These are phyloP conservation scores for Gossypium raimondii DNA, from an alignment of 345 rosid species.

Conservation along the genomic window DNA sequence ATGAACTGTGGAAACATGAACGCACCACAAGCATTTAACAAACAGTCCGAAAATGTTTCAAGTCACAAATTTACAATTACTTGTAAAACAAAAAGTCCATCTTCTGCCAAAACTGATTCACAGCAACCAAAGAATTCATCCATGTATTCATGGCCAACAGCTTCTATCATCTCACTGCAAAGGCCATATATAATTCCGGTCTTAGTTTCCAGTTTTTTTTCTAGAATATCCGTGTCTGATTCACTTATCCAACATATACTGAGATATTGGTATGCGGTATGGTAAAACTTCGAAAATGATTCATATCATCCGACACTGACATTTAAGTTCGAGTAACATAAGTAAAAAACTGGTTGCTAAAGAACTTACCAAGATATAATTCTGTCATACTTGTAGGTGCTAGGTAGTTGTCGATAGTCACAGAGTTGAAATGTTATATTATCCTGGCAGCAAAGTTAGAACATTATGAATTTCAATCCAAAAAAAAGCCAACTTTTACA, in stretches of 20 bases:
- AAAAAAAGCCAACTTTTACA: not conserved
- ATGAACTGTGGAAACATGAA: slow-evolving; percentile 49
- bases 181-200: not conserved
- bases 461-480: not conserved
- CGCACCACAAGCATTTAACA: not conserved
- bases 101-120: slow-evolving; percentile 66
- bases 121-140: slow-evolving; percentile 72
- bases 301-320: no score
- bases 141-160: slow-evolving; percentile 90
- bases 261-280: not conserved
- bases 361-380: slow-evolving; percentile 71
- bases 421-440: slow-evolving; percentile 56
- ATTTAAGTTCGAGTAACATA: no score
- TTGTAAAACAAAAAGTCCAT: slow-evolving; percentile 82
- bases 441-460: slow-evolving; percentile 37
- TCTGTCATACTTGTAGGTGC: slow-evolving; percentile 56
- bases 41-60: not conserved
- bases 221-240: no score
- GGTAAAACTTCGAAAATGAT: no score
- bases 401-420: slow-evolving; percentile 73
- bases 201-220: not conserved
- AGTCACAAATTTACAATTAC: slow-evolving; percentile 27
- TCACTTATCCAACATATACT: no score
- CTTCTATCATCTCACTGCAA: slow-evolving; percentile 87
- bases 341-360: not conserved